Evolutionary conservation across 129 eudicot species (phyloP).

Genomic region (Smallanthus sonchifolius): DNA sequence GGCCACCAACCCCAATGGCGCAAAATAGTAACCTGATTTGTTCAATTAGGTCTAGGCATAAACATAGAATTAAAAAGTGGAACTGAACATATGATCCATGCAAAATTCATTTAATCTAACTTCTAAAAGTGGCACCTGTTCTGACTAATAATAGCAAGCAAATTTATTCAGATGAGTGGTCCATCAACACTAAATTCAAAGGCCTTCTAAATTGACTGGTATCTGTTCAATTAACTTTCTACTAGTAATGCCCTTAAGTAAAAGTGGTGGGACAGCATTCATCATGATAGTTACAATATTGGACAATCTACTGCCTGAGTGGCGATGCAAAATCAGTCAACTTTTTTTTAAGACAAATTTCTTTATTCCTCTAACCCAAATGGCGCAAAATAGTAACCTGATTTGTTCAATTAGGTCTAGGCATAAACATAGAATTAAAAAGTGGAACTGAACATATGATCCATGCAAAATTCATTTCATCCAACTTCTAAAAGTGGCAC

Average conservation of each 20-base stretch:
- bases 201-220: not conserved
- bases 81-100: conserved; percentile 16
- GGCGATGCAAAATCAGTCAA: conserved; percentile 6
- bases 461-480: conserved; percentile 23
- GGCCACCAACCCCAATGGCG: no score
- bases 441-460: conserved; percentile 6
- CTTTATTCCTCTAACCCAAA: no score
- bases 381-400: no score
- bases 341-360: no score
- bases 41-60: conserved; percentile 7
- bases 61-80: not conserved
- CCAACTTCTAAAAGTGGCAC: conserved; percentile 11
- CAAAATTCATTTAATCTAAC: conserved; percentile 17
- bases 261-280: conserved; percentile 18
- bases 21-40: not conserved
- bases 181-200: conserved; percentile 25
- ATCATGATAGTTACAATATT: conserved; percentile 6
- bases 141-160: conserved; percentile 13
- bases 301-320: conserved; percentile 12
- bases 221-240: conserved; percentile 1
- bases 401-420: conserved; percentile 10
- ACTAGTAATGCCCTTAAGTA: conserved; percentile 1
- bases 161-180: conserved; percentile 28
- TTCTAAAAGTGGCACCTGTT: conserved; percentile 12
- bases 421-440: not conserved